Conservation (phyloP, 345 rosid species). For the Aquilaria sinensis region DNA sequence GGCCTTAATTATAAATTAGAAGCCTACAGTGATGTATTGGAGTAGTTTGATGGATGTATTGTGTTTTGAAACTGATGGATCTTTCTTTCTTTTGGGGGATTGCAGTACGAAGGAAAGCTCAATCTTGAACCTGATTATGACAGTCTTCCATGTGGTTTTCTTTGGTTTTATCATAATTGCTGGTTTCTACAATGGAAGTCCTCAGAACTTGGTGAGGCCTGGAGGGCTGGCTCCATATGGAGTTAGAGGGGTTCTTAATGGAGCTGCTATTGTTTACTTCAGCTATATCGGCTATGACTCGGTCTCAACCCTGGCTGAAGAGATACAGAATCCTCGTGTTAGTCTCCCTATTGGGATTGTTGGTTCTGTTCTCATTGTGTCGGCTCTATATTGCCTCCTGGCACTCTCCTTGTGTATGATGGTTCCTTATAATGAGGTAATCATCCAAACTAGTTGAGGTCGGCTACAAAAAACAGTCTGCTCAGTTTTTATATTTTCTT, state of each 20-base stretch:
- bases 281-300: slow-evolving; percentile 95
- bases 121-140: slow-evolving; percentile 69
- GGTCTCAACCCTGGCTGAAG: slow-evolving; percentile 92
- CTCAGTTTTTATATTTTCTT: too few species aligned
- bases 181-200: slow-evolving; percentile 57
- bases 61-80: slow-evolving; percentile 28
- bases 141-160: slow-evolving; percentile 74
- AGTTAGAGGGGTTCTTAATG: slow-evolving; percentile 61
- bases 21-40: too few species aligned
- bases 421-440: slow-evolving; percentile 83
- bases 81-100: neutral
- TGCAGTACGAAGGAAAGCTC: slow-evolving; percentile 97
- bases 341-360: slow-evolving; percentile 80
- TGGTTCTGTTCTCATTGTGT: slow-evolving; percentile 76
- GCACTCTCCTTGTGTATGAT: slow-evolving; percentile 67
- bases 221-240: slow-evolving; percentile 81
- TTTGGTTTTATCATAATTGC: slow-evolving; percentile 73
- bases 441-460: neutral
- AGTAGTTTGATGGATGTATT: neutral
- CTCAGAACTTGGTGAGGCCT: slow-evolving; percentile 59
- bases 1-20: too few species aligned
- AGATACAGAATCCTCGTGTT: slow-evolving; percentile 75
- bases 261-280: slow-evolving; percentile 87
- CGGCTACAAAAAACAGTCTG: neutral
- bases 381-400: slow-evolving; percentile 75